Evolutionary conservation across 495 filamentous ascomycete species (phyloP), one percentile per base, ranked within the genome.

Genomic region (Halenospora varia): DNA sequence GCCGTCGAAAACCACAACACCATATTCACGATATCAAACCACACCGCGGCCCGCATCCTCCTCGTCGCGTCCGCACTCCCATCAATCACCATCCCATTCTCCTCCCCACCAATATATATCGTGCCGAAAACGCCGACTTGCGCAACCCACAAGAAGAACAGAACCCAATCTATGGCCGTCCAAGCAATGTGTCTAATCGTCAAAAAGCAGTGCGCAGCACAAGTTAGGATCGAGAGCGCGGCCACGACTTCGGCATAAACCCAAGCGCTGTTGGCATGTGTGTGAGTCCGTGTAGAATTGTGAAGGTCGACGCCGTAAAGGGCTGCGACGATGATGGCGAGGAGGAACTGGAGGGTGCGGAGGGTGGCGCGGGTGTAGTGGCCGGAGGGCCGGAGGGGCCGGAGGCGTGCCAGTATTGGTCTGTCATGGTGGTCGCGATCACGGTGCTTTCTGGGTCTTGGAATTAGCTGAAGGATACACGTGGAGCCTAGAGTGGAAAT

Each of bases 1-100:
- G 70, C 70, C 10, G 79, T 85, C 24, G 73, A 50, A 17, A 81
- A 63, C 86, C 86, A 89, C 48, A 91, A 66, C 42, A 82, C 39
- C 74, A 83, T 73, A 57, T 85, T 85, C 25, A 82, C 68, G 51
- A 89, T 69, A 71, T 88, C 85, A 50, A 89, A 60, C 86, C 87
- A 91, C 39, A 87, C 85, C 26, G 86, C 86, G 68, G 80, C 76
- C 62, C 84, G 81, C 87, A 90, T 91, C 53, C 80, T 74, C 10
- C 2, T 2, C 24, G 48, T n/a, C 18, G 42, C 25, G 2, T 25
- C 2, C 53, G 68, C 69, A 53, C 76, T 74, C 17, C 77, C 64
- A 62, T n/a, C n/a, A n/a, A n/a, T n/a, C n/a, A n/a, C n/a, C n/a
- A n/a, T n/a, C n/a, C n/a, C n/a, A n/a, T n/a, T n/a, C n/a, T 85